A percentile compares a stretch with the other conserved stretches of the same genome.
phyloP scores from a whole-genome alignment of 2,329 filamentous ascomycete genomes.

The Diaporthe caulivora region DNA sequence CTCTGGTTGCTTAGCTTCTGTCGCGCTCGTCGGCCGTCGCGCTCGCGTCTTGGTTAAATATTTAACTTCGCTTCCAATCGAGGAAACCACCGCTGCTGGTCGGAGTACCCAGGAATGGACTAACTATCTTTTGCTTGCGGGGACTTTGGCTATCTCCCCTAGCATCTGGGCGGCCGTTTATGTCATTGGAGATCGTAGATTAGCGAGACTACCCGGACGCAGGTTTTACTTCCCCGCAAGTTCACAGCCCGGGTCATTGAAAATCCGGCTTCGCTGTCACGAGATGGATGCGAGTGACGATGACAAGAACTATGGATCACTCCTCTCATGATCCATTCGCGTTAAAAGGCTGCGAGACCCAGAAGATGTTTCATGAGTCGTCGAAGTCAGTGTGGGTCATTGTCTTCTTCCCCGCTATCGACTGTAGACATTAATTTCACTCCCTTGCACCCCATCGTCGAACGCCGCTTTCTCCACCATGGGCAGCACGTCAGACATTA shows the following conservation, averaged over 20 bases:
- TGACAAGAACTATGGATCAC: background rate
- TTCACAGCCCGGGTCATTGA: background rate
- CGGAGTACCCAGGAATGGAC: background rate
- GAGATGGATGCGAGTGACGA: constrained; percentile 7
- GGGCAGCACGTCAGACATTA: background rate
- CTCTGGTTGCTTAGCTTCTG: background rate
- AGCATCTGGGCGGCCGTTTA: background rate
- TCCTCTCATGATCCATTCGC: background rate
- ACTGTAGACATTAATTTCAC: background rate
- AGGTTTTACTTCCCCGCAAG: constrained; percentile 6
- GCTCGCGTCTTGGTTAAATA: background rate
- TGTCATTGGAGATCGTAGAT: background rate
- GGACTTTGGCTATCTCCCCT: constrained; percentile 18
- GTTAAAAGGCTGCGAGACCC: background rate
- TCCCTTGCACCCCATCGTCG: background rate
- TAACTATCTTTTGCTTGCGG: background rate
- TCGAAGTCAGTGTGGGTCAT: too few species aligned
- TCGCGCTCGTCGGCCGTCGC: constrained; percentile 6
- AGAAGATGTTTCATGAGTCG: background rate
- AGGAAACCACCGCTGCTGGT: background rate
- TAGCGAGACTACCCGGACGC: background rate
- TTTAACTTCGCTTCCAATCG: background rate
- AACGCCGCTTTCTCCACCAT: background rate
- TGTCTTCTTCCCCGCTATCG: background rate
- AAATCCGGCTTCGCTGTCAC: background rate